Conservation (phyloP, 371 early-diverging fungal species). For the Massospora cicadina region DNA sequence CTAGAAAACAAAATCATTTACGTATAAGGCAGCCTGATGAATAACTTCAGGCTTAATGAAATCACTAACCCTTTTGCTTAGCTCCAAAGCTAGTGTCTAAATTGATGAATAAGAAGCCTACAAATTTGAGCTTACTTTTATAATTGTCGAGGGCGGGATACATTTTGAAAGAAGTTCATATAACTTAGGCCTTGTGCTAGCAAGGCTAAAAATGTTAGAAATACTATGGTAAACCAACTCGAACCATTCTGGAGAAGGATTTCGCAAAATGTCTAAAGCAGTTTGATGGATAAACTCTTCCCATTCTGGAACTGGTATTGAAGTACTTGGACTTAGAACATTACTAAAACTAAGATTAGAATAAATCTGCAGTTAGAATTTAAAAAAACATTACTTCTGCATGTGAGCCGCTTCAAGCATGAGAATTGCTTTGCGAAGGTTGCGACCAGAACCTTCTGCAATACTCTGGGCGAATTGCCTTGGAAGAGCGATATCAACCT, state of each 20-base stretch:
- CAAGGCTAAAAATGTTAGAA: constrained; percentile 25
- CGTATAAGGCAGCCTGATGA: constrained; percentile 60
- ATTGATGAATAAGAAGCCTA: background rate
- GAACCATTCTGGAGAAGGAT: constrained; percentile 51
- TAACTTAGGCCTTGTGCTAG: constrained; percentile 51
- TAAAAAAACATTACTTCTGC: constrained; percentile 32
- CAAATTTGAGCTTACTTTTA: constrained; percentile 32
- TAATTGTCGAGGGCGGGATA: constrained; percentile 65
- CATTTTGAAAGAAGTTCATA: constrained; percentile 81
- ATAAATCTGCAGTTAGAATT: background rate
- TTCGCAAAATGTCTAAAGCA: constrained; percentile 41
- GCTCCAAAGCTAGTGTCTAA: constrained; percentile 46
- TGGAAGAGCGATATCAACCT: constrained; percentile 60
- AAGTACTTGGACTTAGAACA: background rate
- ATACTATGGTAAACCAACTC: constrained; percentile 6
- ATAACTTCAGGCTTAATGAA: constrained; percentile 44
- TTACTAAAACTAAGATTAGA: background rate
- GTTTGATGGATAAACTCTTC: constrained; percentile 55
- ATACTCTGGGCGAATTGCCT: constrained; percentile 38
- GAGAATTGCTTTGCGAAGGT: constrained; percentile 76
- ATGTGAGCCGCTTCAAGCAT: constrained; percentile 78
- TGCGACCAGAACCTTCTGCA: constrained; percentile 54
- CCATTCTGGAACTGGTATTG: constrained; percentile 72
- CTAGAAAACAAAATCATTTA: constrained; percentile 19
- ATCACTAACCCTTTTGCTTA: constrained; percentile 40